Percentiles rank a stretch among this genome's conserved stretches.
phyloP scores from a whole-genome alignment of 23 red algal genomes.

The Agarophyton chilense region DNA sequence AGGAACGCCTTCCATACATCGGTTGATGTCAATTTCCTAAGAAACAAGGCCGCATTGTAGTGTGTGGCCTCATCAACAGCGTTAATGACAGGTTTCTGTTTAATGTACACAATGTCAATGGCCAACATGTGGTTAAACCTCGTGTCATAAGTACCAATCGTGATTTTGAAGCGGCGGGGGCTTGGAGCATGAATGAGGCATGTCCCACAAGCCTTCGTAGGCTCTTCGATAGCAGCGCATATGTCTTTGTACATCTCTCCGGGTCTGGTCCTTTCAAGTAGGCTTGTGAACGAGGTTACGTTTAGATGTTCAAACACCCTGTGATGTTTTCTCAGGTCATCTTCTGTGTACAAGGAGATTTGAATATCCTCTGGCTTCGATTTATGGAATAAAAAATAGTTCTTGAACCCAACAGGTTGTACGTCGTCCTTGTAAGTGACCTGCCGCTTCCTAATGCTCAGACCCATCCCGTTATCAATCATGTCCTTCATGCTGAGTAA shows the following conservation, averaged over 20 bases:
- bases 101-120: conserved; percentile 3
- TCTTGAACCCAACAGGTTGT: neutral
- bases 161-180: conserved; percentile 6
- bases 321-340: conserved; percentile 3
- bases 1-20: conserved; percentile 9
- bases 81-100: neutral
- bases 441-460: neutral
- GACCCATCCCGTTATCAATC: neutral
- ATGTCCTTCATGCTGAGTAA: conserved; percentile 21
- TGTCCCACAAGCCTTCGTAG: neutral
- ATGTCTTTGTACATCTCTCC: neutral
- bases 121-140: conserved; percentile 27
- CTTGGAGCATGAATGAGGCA: neutral
- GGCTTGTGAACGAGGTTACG: neutral
- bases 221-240: neutral
- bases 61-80: conserved; percentile 34
- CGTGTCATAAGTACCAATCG: conserved; percentile 9
- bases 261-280: neutral
- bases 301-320: conserved; percentile 6
- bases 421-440: neutral
- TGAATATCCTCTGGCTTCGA: neutral
- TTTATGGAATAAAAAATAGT: conserved; percentile 38
- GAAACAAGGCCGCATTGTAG: neutral
- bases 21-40: neutral
- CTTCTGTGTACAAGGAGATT: neutral